Percentiles rank a stretch among this genome's conserved stretches.
Evolutionary conservation across 768 basidiomycete species (phyloP).

Genomic region (Serendipita sp.): DNA sequence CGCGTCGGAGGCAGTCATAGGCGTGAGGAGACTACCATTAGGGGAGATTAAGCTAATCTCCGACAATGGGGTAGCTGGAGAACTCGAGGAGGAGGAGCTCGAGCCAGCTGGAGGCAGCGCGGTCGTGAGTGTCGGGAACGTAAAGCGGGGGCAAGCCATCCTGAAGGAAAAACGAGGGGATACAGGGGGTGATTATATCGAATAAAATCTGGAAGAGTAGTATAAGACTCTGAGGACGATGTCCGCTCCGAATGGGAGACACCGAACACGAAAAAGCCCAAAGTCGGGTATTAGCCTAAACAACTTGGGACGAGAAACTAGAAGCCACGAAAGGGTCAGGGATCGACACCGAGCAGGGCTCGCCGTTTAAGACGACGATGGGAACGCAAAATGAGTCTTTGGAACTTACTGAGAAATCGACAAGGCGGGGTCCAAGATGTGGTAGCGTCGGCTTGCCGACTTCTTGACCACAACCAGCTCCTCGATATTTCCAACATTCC

Average conservation of each 20-base stretch:
- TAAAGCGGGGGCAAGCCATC: background rate
- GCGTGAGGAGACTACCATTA: background rate
- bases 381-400: background rate
- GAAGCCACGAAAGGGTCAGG: too few species aligned
- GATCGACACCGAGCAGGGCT: background rate
- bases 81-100: background rate
- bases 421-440: constrained; percentile 1
- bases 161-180: background rate
- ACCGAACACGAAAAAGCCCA: background rate
- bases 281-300: background rate
- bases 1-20: background rate
- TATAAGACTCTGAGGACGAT: background rate
- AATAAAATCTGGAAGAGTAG: background rate
- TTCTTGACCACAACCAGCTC: too few species aligned
- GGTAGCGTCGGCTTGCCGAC: background rate
- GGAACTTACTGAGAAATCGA: background rate
- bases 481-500: too few species aligned
- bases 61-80: background rate
- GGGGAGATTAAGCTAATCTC: background rate
- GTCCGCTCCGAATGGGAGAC: background rate
- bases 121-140: background rate
- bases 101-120: background rate
- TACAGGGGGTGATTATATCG: background rate
- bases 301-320: too few species aligned
- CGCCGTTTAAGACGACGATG: background rate